These are phyloP conservation scores for Phytophthora multivora DNA, from an alignment of 352 stramenopile genomes.

Conservation along the genomic window DNA sequence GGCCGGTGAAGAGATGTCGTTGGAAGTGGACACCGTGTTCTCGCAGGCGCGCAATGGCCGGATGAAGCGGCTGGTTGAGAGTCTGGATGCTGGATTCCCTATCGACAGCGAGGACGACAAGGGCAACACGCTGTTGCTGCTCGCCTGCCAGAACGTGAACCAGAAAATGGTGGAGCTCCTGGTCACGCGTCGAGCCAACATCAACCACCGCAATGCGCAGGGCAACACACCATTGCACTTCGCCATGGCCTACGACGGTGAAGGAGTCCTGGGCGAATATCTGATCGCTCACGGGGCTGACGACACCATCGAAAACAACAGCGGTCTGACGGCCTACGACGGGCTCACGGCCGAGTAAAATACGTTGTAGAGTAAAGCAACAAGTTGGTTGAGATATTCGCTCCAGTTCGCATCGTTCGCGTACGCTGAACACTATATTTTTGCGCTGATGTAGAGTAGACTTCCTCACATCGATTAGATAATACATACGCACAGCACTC, in stretches of 20 bases:
- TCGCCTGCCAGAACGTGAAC: conserved; percentile 92
- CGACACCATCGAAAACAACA: conserved; percentile 94
- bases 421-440: conserved; percentile 28
- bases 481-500: conserved; percentile 36
- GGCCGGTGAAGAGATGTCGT: conserved; percentile 26
- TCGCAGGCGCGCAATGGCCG: conserved; percentile 90
- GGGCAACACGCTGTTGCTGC: conserved; percentile 91
- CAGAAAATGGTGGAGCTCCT: conserved; percentile 90
- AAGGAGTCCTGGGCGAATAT: conserved; percentile 91
- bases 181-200: conserved; percentile 78
- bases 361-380: conserved; percentile 3
- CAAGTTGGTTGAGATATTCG: conserved; percentile 26
- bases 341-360: conserved; percentile 71
- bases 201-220: conserved; percentile 92
- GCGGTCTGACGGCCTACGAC: conserved; percentile 93
- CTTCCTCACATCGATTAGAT: conserved; percentile 37
- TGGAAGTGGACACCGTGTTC: conserved; percentile 84
- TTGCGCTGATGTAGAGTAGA: conserved; percentile 20
- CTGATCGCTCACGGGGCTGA: conserved; percentile 93
- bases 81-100: conserved; percentile 88
- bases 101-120: conserved; percentile 92
- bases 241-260: conserved; percentile 92
- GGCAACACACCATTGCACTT: conserved; percentile 95
- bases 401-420: conserved; percentile 20
- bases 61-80: conserved; percentile 89